Base-by-base conservation (phyloP, 495 filamentous ascomycete genomes). In the Bombardia bombarda region DNA sequence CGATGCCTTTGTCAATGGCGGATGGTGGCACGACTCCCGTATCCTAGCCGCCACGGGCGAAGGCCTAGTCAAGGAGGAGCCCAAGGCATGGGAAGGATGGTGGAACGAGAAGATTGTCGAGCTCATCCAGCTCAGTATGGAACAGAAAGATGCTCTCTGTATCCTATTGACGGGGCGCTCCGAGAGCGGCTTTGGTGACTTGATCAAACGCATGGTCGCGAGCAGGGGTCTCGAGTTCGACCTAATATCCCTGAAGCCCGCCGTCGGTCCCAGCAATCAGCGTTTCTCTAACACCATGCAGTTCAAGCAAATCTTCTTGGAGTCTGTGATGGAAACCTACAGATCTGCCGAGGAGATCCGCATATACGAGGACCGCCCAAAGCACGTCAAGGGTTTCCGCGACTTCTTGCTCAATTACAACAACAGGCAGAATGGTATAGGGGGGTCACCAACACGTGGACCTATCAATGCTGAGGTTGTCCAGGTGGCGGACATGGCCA, bases 91-190 rank as follows among this genome's bases (percentile, higher is more conserved):
- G 93, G 62, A 83, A 38, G 89, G 89, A 12, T 99, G 88, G 87
- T 99, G 93, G 93, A 97, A 96, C 52, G 89, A 99, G 55, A 75
- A 83, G 52, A 86, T 99, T 53, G 83, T 92, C 32, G 74, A 85
- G 49, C 70, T 99, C 22, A 86, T 95, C 2, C 60, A 72, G 57
- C 71, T 96, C 38, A 90, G 82, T 54, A 86, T 87, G 73, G 61
- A 86, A 55, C 90, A 97, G 56, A 83, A 86, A 45, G 88, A 95
- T 64, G 84, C 84, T 6, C 69, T 99, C 25, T 85, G 77, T 22
- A 78, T 99, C 21, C 77, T 99, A 2, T 69, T 99, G 26, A 99
- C 92, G 9, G 92, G 92, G n/a, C 77, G 92, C 10, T 73, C 78
- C 17, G 87, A 94, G 60, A 66, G 64, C 14, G 79, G 74, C 18